Evolutionary conservation across 306 rosid genomes (phyloP).

Genomic region (Lithocarpus polystachyus): DNA sequence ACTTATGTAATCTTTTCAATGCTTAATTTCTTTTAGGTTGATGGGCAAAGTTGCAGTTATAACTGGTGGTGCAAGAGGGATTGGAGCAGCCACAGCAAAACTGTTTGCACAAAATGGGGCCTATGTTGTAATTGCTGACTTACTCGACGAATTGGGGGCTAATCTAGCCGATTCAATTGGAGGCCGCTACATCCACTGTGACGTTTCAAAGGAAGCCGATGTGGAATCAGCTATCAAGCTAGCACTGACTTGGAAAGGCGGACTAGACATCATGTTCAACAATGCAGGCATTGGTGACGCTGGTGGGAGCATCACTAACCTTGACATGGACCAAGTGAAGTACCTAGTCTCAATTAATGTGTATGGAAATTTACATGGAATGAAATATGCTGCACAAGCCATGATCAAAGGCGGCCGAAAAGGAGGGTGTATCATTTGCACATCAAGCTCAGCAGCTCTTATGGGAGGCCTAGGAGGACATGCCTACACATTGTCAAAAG

Average conservation of each 20-base stretch:
- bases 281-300: constrained; percentile 68
- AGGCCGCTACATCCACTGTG: constrained; percentile 74
- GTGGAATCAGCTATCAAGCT: constrained; percentile 61
- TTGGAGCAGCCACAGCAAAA: constrained; percentile 79
- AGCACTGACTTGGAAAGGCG: constrained; percentile 67
- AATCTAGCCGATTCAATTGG: constrained; percentile 44
- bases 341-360: constrained; percentile 47
- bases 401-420: constrained; percentile 46
- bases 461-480: constrained; percentile 79
- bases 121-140: constrained; percentile 65
- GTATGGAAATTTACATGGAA: constrained; percentile 63
- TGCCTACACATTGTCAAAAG: constrained; percentile 63
- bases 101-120: constrained; percentile 66
- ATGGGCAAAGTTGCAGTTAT: constrained; percentile 59
- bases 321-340: constrained; percentile 49
- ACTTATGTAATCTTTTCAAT: background rate
- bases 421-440: constrained; percentile 71
- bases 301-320: constrained; percentile 54
- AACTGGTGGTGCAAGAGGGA: constrained; percentile 89
- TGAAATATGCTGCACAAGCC: constrained; percentile 66
- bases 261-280: constrained; percentile 70
- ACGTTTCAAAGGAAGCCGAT: constrained; percentile 65
- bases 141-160: constrained; percentile 63
- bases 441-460: constrained; percentile 64
- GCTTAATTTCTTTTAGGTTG: constrained; percentile 33